Conservation (phyloP, 805 yeast genomes). For the Yamadazyma takamatsuzukensis region DNA sequence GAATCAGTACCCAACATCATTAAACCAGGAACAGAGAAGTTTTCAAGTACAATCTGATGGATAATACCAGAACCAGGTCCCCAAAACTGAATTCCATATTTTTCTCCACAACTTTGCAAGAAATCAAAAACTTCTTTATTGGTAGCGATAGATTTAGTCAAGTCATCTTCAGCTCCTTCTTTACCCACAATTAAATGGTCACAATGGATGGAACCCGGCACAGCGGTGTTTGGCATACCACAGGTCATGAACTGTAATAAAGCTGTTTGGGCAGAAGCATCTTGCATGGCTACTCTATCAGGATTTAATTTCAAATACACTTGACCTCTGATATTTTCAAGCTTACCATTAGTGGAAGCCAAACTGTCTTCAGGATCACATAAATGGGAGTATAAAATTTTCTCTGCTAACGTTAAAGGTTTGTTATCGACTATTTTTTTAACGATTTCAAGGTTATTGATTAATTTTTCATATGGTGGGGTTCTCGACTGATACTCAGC, state of each 20-base stretch:
- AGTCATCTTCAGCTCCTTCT: conserved; percentile 83
- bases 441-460: conserved; percentile 60
- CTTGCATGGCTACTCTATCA: conserved; percentile 99
- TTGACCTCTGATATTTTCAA: conserved; percentile 70
- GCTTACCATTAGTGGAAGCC: conserved; percentile 42
- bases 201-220: conserved; percentile 96
- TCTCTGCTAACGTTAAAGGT: conserved; percentile 93
- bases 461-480: conserved; percentile 83
- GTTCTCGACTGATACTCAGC: conserved; percentile 62
- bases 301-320: conserved; percentile 91
- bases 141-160: conserved; percentile 73
- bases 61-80: conserved; percentile 99
- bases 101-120: conserved; percentile 86
- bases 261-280: conserved; percentile 99
- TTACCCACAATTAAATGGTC: conserved; percentile 98
- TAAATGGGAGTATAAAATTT: conserved; percentile 88
- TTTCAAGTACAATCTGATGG: conserved; percentile 95
- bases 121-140: conserved; percentile 96
- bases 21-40: conserved; percentile 94
- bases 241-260: conserved; percentile 96
- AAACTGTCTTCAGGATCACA: conserved; percentile 84
- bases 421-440: conserved; percentile 58
- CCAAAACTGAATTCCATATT: conserved; percentile 98
- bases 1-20: conserved; percentile 98
- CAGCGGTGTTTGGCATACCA: conserved; percentile 80